A percentile compares a stretch with the other conserved stretches of the same genome.
These are phyloP conservation scores for Penicillium decumbens DNA, from an alignment of 2,329 filamentous ascomycete genomes.

Conservation along the genomic window DNA sequence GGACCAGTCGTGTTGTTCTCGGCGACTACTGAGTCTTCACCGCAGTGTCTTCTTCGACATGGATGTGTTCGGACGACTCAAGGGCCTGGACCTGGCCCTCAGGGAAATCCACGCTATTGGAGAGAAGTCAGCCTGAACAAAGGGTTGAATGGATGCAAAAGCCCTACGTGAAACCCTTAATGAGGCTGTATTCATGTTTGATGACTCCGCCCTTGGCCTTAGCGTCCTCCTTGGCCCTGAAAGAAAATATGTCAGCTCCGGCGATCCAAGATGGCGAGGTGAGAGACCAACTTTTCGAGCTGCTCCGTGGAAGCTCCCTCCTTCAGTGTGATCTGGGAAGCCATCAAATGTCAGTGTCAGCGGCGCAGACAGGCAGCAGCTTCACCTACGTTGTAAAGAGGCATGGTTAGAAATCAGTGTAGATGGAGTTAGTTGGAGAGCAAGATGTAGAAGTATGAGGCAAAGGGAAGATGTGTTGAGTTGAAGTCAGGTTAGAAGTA, in stretches of 20 bases:
- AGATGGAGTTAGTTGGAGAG: background rate
- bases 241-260: constrained; percentile 10
- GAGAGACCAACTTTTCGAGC: constrained; percentile 58
- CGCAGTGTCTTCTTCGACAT: constrained; percentile 70
- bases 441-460: background rate
- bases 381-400: constrained; percentile 38
- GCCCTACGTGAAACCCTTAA: constrained; percentile 89
- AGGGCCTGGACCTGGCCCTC: constrained; percentile 63
- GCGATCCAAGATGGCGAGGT: background rate
- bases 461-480: background rate
- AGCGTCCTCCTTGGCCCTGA: constrained; percentile 71
- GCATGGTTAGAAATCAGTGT: constrained; percentile 27
- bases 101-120: constrained; percentile 65
- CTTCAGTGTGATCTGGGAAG: constrained; percentile 70
- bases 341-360: constrained; percentile 4
- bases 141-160: background rate
- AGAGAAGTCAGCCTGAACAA: constrained; percentile 1
- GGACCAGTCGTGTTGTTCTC: background rate
- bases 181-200: constrained; percentile 74
- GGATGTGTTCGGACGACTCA: constrained; percentile 64
- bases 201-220: constrained; percentile 76
- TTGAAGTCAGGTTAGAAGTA: constrained; percentile 2
- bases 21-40: constrained; percentile 64
- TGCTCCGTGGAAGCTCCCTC: constrained; percentile 61
- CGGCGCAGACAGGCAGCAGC: background rate